phyloP scores from a whole-genome alignment of 371 early-diverging fungal species.

The Mycotypha africana region DNA sequence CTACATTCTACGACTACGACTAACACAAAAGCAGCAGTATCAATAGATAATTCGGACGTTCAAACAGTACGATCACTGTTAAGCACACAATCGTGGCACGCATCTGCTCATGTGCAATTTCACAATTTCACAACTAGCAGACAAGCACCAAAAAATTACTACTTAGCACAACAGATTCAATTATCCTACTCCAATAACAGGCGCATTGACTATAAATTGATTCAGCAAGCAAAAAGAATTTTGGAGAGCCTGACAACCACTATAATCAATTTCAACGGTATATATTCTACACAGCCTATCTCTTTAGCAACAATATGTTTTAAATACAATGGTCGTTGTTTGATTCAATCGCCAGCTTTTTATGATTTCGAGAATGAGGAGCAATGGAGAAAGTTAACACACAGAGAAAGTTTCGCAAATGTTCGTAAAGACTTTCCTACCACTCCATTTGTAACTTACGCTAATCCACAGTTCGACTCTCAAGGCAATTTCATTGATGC shows the following conservation, averaged over 20 bases:
- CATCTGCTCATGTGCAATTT: constrained; percentile 28
- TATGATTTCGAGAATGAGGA: constrained; percentile 20
- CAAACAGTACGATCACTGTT: too few species aligned
- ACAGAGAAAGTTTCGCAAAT: constrained; percentile 17
- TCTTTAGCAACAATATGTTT: constrained; percentile 17
- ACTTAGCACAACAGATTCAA: constrained; percentile 32
- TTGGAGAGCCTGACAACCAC: constrained; percentile 17
- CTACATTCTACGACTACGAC: too few species aligned
- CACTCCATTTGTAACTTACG: constrained; percentile 41
- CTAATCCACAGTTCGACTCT: constrained; percentile 28
- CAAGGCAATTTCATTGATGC: constrained; percentile 32
- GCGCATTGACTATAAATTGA: constrained; percentile 18
- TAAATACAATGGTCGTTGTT: constrained; percentile 30
- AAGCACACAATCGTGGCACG: constrained; percentile 32
- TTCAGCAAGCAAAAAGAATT: constrained; percentile 16
- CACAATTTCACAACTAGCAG: constrained; percentile 8
- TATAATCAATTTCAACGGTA: constrained; percentile 6
- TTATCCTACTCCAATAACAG: constrained; percentile 16
- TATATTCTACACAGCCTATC: too few species aligned
- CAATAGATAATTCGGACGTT: too few species aligned
- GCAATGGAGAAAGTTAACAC: constrained; percentile 14
- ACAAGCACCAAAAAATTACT: constrained; percentile 18
- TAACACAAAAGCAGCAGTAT: too few species aligned
- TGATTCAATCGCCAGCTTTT: constrained; percentile 48
- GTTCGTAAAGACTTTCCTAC: too few species aligned